Evolutionary conservation across 495 filamentous ascomycete genomes (phyloP), one percentile per base, ranked within the genome.

Genomic region (Xylaria flabelliformis): DNA sequence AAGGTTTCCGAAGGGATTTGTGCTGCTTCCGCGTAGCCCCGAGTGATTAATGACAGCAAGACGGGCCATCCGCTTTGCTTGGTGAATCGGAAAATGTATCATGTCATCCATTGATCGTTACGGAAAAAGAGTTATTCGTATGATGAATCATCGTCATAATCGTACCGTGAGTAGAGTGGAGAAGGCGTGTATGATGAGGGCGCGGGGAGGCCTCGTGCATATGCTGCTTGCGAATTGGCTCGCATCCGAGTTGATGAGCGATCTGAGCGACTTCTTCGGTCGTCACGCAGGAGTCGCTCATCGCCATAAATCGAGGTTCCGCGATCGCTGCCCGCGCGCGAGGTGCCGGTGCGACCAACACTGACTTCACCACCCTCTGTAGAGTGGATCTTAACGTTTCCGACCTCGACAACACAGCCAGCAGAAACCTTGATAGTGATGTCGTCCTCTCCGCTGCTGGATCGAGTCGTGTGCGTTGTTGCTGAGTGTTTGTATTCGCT

Each of bases 401-500:
- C 83, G n/a, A 85, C 78, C 69, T 84, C 82, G 67, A 86, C 81
- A 19, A 81, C 78, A 24, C 83, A 79, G 59, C 75, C 83, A 4
- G 85, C 85, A 44, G 84, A 82, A 50, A 88, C 82, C 51, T 84
- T 84, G 75, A 88, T 87, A 13, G 86, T 89, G 36, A 87, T 80
- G 72, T 87, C 85, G 56, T 89, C 85, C 64, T 86, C 84, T 59
- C 74, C 76, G 24, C 80, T 83, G 50, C 77, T 79, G 7, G 80
- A 79, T 53, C 84, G 78, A 17, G 85, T 89, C n/a, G 85, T 89
- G 32, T 85, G 83, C 10, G 86, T 87, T 10, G 87, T 87, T 1
- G 84, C 84, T 24, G 86, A 88, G 65, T 85, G 84, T 68, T 82
- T 82, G 73, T 85, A 88, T 29, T 89, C 87, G 75, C 86, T 88